Base-by-base conservation (phyloP, 169 alveolate species). In the Blepharisma undulans region DNA sequence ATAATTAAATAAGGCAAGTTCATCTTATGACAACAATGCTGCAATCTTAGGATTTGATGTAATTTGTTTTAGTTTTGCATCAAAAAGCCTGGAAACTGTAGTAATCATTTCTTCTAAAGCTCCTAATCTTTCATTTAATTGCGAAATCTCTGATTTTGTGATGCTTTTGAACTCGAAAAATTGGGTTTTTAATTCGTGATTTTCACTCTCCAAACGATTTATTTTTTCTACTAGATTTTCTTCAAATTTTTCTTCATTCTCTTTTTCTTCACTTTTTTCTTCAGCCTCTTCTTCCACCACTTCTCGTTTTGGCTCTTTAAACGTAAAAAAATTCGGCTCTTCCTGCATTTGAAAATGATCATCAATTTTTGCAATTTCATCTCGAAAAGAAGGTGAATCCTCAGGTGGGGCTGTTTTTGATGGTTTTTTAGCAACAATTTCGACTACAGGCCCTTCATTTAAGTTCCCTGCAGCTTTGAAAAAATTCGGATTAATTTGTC, bases 1-100 rank as follows among this genome's bases (percentile, higher is more conserved):
- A 48, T 48, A 3, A 48, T 48, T 48, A 48, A 48, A 48, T 74
- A 74, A 25, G 7, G 80, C 16, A 25, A 74, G 33, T 74, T 48
- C 66, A 48, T 0, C 60, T 48, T 48, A 48, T 5, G 66, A 48
- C 30, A 82, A 22, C 10, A 82, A 30, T 25, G 33, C 60, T 30
- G 89, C 89, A 33, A 82, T 82, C 22, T 82, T 82, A 4, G 89
- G 89, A n/a, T 82, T 34, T n/a, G 71, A 82, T 21, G 89, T 82
- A 22, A 82, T 48, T 74, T 82, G 89, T 10, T 82, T 82, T 19
- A 82, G 12, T 10, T 82, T 82, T 7, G 89, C 89, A 4, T 82
- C 89, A 82, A 82, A 82, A n/a, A 82, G 34, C 89, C 60, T 72
- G 12, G 89, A 48, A 4, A 82, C 89, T 48, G 89, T 82, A 12